Evolutionary conservation across 129 eudicot genomes (phyloP).

Genomic region (Scalesia atractyloides): DNA sequence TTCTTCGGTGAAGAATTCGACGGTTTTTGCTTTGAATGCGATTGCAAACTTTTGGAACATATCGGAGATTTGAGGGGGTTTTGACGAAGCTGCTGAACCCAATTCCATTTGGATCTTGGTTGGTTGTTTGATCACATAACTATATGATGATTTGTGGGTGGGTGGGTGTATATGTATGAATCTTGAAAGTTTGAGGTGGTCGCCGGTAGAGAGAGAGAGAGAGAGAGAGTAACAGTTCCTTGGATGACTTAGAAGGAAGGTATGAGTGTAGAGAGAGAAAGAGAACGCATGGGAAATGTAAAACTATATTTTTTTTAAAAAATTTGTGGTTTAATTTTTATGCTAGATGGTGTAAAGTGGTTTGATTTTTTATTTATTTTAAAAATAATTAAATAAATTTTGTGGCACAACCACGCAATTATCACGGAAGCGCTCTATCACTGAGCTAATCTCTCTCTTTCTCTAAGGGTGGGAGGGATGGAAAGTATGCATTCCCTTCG

Average conservation of each 20-base stretch:
- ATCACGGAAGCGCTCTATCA: no score
- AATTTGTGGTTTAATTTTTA: not conserved
- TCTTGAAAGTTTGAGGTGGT: constrained; percentile 7
- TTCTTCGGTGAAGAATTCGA: constrained; percentile 85
- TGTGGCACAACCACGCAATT: no score
- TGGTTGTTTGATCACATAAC: constrained; percentile 14
- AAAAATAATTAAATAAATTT: no score
- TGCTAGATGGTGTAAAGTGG: not conserved
- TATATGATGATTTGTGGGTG: not conserved
- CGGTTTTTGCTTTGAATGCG: constrained; percentile 85
- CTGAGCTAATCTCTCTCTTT: no score
- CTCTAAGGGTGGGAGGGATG: no score
- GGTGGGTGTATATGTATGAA: constrained; percentile 14
- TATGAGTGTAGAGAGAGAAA: constrained; percentile 47
- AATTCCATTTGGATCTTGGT: constrained; percentile 53
- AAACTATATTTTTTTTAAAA: not conserved
- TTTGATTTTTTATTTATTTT: no score
- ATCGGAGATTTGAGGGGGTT: constrained; percentile 83
- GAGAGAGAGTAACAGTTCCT: constrained; percentile 44
- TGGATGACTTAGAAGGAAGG: constrained; percentile 87
- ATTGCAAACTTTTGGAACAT: constrained; percentile 90
- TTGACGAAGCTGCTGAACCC: constrained; percentile 38
- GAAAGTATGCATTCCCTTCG: no score
- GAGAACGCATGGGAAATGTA: constrained; percentile 5
- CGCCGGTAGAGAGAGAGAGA: constrained; percentile 20